These are phyloP conservation scores for Peltaster fructicola DNA, from an alignment of 2,329 filamentous ascomycete genomes.

Conservation along the genomic window DNA sequence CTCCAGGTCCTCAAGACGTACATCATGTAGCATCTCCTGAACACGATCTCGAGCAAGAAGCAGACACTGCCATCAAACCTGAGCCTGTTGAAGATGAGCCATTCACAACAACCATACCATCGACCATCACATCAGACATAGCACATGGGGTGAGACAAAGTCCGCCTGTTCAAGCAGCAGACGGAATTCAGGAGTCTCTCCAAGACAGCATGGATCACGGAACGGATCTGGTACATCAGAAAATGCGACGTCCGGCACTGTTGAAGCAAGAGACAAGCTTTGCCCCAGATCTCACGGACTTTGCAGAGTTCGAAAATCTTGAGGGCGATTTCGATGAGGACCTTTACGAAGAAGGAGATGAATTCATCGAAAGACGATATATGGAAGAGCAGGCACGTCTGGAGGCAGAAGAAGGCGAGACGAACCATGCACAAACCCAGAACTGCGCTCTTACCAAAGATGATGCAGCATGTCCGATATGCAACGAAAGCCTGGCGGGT, in stretches of 20 bases:
- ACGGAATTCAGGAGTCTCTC: too few species aligned
- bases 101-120: too few species aligned
- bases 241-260: constrained; percentile 8
- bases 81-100: too few species aligned
- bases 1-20: too few species aligned
- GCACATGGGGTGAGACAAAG: too few species aligned
- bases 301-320: constrained; percentile 32
- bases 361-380: constrained; percentile 38
- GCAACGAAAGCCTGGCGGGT: constrained; percentile 44
- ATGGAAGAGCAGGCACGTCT: constrained; percentile 52
- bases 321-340: constrained; percentile 42
- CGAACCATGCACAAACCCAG: constrained; percentile 9
- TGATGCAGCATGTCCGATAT: constrained; percentile 53
- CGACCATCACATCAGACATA: too few species aligned
- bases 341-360: constrained; percentile 36
- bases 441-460: constrained; percentile 7
- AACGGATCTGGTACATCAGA: background rate
- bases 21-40: too few species aligned
- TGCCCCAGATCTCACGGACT: constrained; percentile 29
- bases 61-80: too few species aligned
- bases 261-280: constrained; percentile 34
- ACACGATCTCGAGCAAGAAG: too few species aligned
- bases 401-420: constrained; percentile 35
- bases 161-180: too few species aligned
- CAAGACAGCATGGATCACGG: background rate